Base-by-base conservation (phyloP, 2,329 filamentous ascomycete genomes). In the Metarhizium rileyi region DNA sequence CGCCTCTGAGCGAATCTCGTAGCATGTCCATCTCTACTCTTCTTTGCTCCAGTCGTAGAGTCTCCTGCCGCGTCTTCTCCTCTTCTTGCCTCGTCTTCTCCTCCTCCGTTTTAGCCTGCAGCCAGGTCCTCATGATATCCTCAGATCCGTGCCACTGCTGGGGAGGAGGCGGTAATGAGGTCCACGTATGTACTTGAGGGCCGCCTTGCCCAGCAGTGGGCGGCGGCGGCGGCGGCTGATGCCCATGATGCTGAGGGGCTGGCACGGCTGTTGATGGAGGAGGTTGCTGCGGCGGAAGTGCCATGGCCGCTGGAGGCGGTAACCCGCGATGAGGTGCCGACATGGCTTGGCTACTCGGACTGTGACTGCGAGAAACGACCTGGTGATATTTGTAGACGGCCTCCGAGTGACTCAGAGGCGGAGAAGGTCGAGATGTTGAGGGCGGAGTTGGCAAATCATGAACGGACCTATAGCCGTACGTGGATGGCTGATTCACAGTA, bases 81-180 rank as follows among this genome's bases (percentile, higher is more conserved):
- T 89, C 84, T 65, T 90, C 85, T 66, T 88, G 85, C 61, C 71
- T 82, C 53, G 81, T 76, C 61, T 75, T 80, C 60, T 90, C 86
- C 61, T 90, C 86, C 64, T 90, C 86, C 1, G 80, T 72, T 64
- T 83, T 87, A 48, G 85, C 81, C 49, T 77, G 68, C 22, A 89
- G 70, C 85, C 85, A 90, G 49, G 75, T 77, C 53, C 77, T 80
- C 81, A 87, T 86, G 3, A 81, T 77, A 35, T 88, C 84, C 59
- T 87, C 84, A 30, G 77, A 73, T 44, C 76, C 77, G 60, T 84
- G 79, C 77, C 83, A 86, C 62, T 81, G 77, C 38, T 78, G 75
- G 26, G 83, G 81, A 27, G 78, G 77, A 2, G 78, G 72, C n/a
- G 83, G 83, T 36, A 86, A 68, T 52, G 79, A 73, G 30, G 72